A percentile compares a stretch with the other conserved stretches of the same genome.
These are phyloP conservation scores for Polyrhizophydium stewartii DNA, from an alignment of 371 early-diverging fungal species.

Conservation along the genomic window DNA sequence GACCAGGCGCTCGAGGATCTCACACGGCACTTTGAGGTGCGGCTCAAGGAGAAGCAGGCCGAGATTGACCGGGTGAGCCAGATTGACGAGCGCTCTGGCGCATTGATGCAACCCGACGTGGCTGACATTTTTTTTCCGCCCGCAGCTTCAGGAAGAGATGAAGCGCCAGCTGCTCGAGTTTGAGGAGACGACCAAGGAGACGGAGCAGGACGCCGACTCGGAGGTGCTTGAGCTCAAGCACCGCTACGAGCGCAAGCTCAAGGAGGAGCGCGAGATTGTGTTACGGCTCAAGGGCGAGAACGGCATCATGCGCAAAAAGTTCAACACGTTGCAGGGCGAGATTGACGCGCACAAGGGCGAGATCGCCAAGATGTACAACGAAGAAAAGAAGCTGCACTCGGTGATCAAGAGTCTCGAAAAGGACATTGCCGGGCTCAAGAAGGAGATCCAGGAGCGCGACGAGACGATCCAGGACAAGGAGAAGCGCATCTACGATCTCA, in stretches of 20 bases:
- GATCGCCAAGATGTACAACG: constrained; percentile 45
- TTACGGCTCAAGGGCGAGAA: constrained; percentile 50
- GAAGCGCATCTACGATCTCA: constrained; percentile 49
- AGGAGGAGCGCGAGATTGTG: constrained; percentile 48
- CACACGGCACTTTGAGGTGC: constrained; percentile 39
- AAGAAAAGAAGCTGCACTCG: constrained; percentile 52
- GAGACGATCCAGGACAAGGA: constrained; percentile 59
- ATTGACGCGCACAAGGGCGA: constrained; percentile 54
- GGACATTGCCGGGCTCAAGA: constrained; percentile 49
- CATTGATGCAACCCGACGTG: not conserved
- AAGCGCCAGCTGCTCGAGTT: constrained; percentile 38
- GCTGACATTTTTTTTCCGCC: not conserved
- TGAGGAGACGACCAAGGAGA: constrained; percentile 45
- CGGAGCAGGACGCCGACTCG: constrained; percentile 53
- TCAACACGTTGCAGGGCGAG: constrained; percentile 52
- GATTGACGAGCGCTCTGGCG: not conserved
- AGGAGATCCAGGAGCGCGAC: constrained; percentile 57
- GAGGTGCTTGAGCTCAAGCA: constrained; percentile 43
- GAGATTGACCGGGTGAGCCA: constrained; percentile 44
- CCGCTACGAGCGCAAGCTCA: constrained; percentile 47
- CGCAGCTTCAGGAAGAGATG: constrained; percentile 47
- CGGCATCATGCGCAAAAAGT: constrained; percentile 56
- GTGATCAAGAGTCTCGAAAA: constrained; percentile 54
- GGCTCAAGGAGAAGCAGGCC: constrained; percentile 38
- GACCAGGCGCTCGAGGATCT: constrained; percentile 40